These are phyloP conservation scores for Ogataea nakhonphanomensis DNA, from an alignment of 805 yeast genomes.

Conservation along the genomic window DNA sequence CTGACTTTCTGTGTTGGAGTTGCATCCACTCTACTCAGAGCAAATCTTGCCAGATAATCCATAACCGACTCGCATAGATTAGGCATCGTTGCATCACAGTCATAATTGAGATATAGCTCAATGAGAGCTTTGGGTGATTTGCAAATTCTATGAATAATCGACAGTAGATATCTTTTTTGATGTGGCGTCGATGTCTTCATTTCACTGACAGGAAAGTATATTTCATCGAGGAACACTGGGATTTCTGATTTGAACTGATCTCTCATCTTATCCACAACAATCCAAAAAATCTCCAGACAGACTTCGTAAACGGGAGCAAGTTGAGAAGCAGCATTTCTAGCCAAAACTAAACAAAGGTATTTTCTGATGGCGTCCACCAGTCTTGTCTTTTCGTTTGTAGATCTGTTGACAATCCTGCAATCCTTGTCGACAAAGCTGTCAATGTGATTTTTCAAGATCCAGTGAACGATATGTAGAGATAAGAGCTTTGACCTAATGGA, in stretches of 20 bases:
- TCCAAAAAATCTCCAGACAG: constrained; percentile 90
- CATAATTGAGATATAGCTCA: constrained; percentile 92
- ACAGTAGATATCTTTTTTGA: constrained; percentile 83
- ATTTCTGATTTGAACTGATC: constrained; percentile 88
- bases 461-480: constrained; percentile 83
- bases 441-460: constrained; percentile 79
- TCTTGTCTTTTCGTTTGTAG: constrained; percentile 51
- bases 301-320: constrained; percentile 89
- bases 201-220: constrained; percentile 91
- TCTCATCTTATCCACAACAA: constrained; percentile 76
- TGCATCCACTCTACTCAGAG: constrained; percentile 68
- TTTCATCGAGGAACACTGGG: constrained; percentile 89
- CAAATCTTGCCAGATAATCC: constrained; percentile 69
- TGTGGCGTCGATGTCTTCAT: constrained; percentile 88
- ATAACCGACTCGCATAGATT: constrained; percentile 82
- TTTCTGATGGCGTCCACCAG: constrained; percentile 80
- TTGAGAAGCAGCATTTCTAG: constrained; percentile 91
- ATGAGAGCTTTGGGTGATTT: constrained; percentile 87
- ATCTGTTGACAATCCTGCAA: constrained; percentile 48
- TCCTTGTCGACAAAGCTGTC: constrained; percentile 67
- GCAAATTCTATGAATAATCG: constrained; percentile 77
- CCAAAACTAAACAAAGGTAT: constrained; percentile 74
- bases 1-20: constrained; percentile 62
- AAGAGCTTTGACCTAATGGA: constrained; percentile 87
- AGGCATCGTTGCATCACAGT: constrained; percentile 79